Conservation (phyloP, 352 stramenopile species). For the Phytophthora gonapodyides region DNA sequence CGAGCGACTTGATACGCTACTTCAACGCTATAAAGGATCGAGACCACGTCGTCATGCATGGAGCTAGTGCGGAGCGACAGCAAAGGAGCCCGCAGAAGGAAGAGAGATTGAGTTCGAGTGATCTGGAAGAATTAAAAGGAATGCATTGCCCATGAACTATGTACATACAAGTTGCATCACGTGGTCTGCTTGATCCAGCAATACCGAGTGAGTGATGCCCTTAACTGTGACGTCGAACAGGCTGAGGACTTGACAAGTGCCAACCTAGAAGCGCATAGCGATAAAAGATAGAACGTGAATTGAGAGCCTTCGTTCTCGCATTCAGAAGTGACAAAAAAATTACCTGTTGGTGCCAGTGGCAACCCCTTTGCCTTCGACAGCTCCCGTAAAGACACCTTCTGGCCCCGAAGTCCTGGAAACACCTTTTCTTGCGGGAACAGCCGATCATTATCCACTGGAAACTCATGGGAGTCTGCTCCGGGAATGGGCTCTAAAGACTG, state of each 20-base stretch:
- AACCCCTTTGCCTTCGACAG: background rate
- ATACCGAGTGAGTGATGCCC: too few relatives aligned
- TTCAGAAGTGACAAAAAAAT: background rate
- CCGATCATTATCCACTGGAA: too few relatives aligned
- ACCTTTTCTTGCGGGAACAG: conserved; percentile 4
- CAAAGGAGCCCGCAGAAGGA: too few relatives aligned
- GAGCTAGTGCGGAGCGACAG: too few relatives aligned
- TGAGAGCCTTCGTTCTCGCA: background rate
- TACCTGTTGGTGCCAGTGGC: background rate
- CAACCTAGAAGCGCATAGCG: background rate
- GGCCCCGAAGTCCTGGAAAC: background rate
- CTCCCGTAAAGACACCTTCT: conserved; percentile 8
- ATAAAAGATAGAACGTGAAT: background rate
- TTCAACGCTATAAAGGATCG: conserved; percentile 21
- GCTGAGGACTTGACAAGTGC: background rate
- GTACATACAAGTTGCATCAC: too few relatives aligned
- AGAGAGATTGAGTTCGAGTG: too few relatives aligned
- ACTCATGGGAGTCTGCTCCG: too few relatives aligned
- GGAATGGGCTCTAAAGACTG: too few relatives aligned
- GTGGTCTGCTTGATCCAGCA: too few relatives aligned
- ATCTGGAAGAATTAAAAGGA: too few relatives aligned
- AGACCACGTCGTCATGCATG: background rate
- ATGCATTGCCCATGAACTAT: too few relatives aligned
- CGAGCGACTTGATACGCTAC: conserved; percentile 22
- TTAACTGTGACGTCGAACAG: background rate